phyloP scores from a whole-genome alignment of 1,284 basidiomycete genomes.

The Papiliotrema flavescens region DNA sequence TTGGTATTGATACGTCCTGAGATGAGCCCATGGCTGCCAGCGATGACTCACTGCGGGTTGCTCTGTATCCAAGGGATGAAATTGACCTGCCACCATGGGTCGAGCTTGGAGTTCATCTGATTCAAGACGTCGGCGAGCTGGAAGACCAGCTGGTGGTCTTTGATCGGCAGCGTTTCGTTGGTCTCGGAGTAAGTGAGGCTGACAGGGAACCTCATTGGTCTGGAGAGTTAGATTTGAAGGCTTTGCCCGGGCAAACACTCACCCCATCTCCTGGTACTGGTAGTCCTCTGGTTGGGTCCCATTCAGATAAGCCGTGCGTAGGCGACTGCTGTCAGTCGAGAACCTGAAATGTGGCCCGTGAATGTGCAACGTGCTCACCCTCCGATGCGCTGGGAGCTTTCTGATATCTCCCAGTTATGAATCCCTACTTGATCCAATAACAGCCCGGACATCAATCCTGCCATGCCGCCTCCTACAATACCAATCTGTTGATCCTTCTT shows the following conservation, averaged over 20 bases:
- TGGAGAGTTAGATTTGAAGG: not conserved
- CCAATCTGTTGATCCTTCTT: slow-evolving; percentile 23
- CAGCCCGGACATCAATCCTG: slow-evolving; percentile 22
- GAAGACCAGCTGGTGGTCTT: slow-evolving; percentile 31
- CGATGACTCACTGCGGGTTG: slow-evolving; percentile 5
- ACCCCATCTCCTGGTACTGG: slow-evolving; percentile 31
- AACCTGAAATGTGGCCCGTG: no score
- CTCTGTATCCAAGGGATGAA: slow-evolving; percentile 29
- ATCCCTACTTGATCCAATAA: slow-evolving; percentile 26
- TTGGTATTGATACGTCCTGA: slow-evolving; percentile 12
- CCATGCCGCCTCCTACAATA: slow-evolving; percentile 27
- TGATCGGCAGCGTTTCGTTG: slow-evolving; percentile 24
- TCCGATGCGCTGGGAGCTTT: slow-evolving; percentile 21
- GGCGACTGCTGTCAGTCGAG: slow-evolving; percentile 15
- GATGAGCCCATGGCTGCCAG: not conserved
- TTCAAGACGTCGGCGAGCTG: slow-evolving; percentile 29
- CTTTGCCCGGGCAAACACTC: no score
- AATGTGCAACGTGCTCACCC: no score
- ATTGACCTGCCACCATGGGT: slow-evolving; percentile 18
- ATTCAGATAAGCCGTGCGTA: slow-evolving; percentile 23
- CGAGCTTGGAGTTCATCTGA: slow-evolving; percentile 15
- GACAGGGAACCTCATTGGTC: slow-evolving; percentile 28
- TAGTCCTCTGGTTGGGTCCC: slow-evolving; percentile 21
- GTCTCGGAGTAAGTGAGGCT: slow-evolving; percentile 17
- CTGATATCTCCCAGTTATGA: slow-evolving; percentile 24